Base-by-base conservation (phyloP, 495 filamentous ascomycete genomes). In the Lichina pygmaea region DNA sequence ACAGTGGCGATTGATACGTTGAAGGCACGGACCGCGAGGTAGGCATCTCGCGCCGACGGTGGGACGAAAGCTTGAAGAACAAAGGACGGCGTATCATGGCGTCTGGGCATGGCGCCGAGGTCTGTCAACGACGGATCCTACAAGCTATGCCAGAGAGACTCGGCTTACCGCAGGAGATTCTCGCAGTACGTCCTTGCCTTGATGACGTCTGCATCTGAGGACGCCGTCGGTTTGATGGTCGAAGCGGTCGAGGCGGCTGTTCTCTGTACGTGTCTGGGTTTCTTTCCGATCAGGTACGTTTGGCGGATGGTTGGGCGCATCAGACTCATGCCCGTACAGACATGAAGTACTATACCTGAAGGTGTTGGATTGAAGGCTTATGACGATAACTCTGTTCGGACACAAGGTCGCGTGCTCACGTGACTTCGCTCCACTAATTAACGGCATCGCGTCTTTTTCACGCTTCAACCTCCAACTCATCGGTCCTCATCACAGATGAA, bases 1-100 rank as follows among this genome's bases (percentile, higher is more conserved):
- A 95, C 76, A 36, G 77, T 68, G 37, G 86, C 83, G 37, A 92
- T 68, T 51, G 92, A 85, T 54, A 93, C 68, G 56, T 97, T 97
- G 60, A 97, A 72, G 34, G 89, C 82, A 38, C 86, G 81, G 34
- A 97, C 70, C 44, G 86, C 83, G 50, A 92, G 72, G 62, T 95
- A 93, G 48, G 81, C 78, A 55, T 86, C 72, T 51, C 70, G 75
- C 3, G 73, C 65, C 8, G 69, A 58, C 0, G 62, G 65, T 13
- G 84, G 84, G 46, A 93, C 68, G 63, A 94, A 91, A 46, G 76
- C 73, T 46, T 77, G 73, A 46, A 93, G 71, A n/a, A 81, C 70
- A 57, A 81, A 82, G 17, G 89, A 85, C 45, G 89, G 77, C 42
- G 80, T 73, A 60, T 95, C 89, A 56, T 78, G 78, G 58, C 75